phyloP scores from a whole-genome alignment of 176 grass and related monocot genomes.

The Oryza brachyantha region DNA sequence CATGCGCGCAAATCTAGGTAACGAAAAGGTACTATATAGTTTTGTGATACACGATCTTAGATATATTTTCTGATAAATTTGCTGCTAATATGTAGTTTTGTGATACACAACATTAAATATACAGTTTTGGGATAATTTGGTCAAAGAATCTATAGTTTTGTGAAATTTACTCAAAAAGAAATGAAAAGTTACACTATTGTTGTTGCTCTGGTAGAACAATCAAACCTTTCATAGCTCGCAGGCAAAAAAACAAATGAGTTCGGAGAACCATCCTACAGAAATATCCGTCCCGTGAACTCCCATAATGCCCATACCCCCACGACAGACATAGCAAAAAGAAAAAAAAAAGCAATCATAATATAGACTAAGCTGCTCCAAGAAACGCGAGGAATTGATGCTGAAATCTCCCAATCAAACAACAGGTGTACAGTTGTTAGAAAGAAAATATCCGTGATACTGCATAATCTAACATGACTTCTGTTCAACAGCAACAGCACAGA shows the following conservation, averaged over 20 bases:
- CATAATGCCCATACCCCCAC: not conserved
- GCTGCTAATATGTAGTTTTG: too few species aligned
- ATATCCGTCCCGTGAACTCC: not conserved
- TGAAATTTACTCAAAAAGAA: too few species aligned
- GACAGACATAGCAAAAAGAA: not conserved
- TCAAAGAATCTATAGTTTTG: too few species aligned
- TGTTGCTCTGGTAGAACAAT: not conserved
- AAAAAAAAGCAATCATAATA: not conserved
- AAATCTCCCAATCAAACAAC: not conserved
- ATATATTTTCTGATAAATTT: too few species aligned
- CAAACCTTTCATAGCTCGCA: not conserved
- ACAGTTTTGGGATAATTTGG: too few species aligned
- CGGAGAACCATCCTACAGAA: not conserved
- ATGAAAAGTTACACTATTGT: not conserved
- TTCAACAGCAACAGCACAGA: not conserved
- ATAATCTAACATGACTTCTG: conserved; percentile 6
- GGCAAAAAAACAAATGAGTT: not conserved
- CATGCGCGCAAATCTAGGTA: too few species aligned
- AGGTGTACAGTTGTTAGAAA: not conserved
- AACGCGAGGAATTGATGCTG: not conserved
- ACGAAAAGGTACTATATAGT: too few species aligned
- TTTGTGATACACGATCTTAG: too few species aligned
- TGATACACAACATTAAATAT: too few species aligned
- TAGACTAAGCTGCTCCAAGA: not conserved
- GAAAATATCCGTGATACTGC: not conserved